Evolutionary conservation across 129 eudicot species (phyloP), one percentile per base, ranked within the genome.

Genomic region (Centrapalus pauciflorus): DNA sequence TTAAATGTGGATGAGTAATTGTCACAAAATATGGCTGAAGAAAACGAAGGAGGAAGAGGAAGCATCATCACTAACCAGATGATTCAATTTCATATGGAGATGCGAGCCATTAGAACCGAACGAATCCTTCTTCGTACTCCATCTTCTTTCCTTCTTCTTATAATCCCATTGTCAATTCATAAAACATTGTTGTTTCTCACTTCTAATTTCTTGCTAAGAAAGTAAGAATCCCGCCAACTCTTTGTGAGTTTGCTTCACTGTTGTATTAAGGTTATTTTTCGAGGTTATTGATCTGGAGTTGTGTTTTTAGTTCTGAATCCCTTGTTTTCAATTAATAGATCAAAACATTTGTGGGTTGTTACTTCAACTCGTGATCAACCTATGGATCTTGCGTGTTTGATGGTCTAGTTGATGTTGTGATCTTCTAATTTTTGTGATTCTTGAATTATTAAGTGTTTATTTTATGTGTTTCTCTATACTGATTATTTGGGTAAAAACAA

Each of bases 1-100:
- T 75, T 67, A 32, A 78, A 81, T 75, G 81, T 64, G 61, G 62
- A 70, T 83, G 85, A 68, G 80, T 75, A 73, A 77, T 72, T 80
- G 82, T 83, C 82, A 71, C 79, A 68, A 79, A 83, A 76, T 45
- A 59, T 69, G 88, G 86, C 64, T 79, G 80, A 62, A 67, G 80
- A 74, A 74, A 73, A 68, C 11, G 43, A 37, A 37, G 3, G 3
- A 37, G n/a, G 25, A 25, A 64, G 78, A 33, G 20, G 14, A 74
- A 60, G 73, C 63, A 61, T 38, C 69, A 70, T 30, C 10, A 74
- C n/a, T n/a, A n/a, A n/a, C 70, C 69, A 62, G 45, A 33, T 62
- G 49, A 49, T 49, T 63, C 38, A 49, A n/a, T 52, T 34, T 58
- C 62, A 59, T 60, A 60, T 82, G 83, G 84, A 84, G 87, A 90